phyloP scores from a whole-genome alignment of 345 rosid species.

The Trapa incisa region DNA sequence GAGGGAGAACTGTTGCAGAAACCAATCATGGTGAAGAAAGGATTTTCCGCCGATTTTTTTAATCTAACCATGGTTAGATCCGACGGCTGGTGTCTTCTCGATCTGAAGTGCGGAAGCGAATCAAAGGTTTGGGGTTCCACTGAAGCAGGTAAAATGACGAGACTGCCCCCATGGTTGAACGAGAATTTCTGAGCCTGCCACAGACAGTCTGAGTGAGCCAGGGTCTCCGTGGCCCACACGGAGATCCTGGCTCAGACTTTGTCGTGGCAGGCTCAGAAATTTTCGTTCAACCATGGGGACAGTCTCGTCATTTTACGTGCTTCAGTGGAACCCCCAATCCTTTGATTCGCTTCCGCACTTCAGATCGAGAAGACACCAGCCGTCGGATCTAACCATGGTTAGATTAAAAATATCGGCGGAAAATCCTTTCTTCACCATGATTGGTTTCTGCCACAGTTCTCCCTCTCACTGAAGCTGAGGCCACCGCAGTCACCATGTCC shows the following conservation, averaged over 20 bases:
- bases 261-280: too few species aligned
- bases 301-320: conserved; percentile 1
- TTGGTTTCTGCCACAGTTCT: neutral
- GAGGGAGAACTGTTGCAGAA: neutral
- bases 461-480: neutral
- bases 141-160: conserved; percentile 4
- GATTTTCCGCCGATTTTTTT: neutral
- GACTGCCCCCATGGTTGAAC: too few species aligned
- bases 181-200: too few species aligned
- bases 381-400: conserved; percentile 25
- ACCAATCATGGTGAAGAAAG: conserved; percentile 8
- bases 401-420: neutral
- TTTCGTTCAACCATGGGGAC: too few species aligned
- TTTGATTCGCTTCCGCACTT: conserved; percentile 23
- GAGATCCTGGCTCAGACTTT: too few species aligned
- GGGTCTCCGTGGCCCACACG: too few species aligned
- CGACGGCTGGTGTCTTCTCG: conserved; percentile 19
- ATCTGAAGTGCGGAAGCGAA: conserved; percentile 18
- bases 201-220: too few species aligned
- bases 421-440: conserved; percentile 3
- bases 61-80: conserved; percentile 18
- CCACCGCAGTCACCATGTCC: neutral
- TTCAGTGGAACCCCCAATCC: conserved; percentile 26
- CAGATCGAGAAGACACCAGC: conserved; percentile 13
- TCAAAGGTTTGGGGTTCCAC: conserved; percentile 31